Evolutionary conservation across 106 monocot species (phyloP).

Genomic region (Dendrobium officinale): DNA sequence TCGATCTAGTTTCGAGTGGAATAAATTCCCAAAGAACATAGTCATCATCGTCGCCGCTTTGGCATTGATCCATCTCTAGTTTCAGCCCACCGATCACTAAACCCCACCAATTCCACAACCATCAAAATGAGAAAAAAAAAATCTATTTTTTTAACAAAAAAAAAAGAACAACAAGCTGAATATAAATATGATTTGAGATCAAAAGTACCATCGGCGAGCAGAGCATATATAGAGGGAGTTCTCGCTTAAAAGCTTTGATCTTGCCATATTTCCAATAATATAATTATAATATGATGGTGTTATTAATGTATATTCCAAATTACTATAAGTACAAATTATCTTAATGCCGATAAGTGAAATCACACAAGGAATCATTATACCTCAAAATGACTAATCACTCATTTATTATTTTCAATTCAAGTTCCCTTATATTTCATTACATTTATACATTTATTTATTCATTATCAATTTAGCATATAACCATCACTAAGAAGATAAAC

Average conservation of each 20-base stretch:
- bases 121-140: no score
- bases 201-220: constrained; percentile 8
- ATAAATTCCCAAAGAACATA: constrained; percentile 40
- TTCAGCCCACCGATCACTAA: constrained; percentile 54
- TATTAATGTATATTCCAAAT: no score
- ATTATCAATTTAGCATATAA: no score
- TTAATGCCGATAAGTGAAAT: no score
- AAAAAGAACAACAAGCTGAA: not conserved
- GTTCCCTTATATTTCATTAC: no score
- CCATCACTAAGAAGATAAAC: no score
- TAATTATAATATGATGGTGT: no score
- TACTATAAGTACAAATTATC: no score
- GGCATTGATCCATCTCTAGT: constrained; percentile 41
- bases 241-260: constrained; percentile 20
- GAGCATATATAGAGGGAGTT: constrained; percentile 22
- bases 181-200: not conserved
- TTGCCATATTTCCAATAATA: not conserved
- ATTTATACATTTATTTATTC: no score
- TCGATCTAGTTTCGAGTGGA: constrained; percentile 29
- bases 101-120: not conserved
- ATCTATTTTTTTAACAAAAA: not conserved
- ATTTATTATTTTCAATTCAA: no score
- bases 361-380: no score
- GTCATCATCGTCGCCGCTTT: constrained; percentile 3
- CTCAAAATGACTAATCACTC: no score